phyloP scores from a whole-genome alignment of 2,329 filamentous ascomycete genomes.

The Trichophaea hybrida region DNA sequence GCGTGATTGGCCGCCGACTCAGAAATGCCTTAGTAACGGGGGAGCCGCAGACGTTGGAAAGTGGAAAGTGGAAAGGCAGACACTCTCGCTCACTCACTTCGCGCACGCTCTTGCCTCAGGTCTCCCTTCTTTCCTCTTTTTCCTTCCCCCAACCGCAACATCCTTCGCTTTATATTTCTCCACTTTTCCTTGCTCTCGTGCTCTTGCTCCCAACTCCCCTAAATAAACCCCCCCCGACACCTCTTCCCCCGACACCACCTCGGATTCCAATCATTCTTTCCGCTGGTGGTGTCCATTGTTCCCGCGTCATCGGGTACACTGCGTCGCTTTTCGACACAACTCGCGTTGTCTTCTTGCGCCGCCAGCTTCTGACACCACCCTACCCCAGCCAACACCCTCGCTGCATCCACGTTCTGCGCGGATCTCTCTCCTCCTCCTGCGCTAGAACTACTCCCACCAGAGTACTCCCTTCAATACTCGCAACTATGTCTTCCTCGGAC shows the following conservation, averaged over 20 bases:
- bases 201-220: background rate
- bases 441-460: background rate
- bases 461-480: background rate
- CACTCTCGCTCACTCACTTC: background rate
- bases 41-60: no score
- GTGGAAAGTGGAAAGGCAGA: no score
- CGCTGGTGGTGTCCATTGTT: background rate
- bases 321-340: slow-evolving; percentile 1
- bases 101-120: background rate
- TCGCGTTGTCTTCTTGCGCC: background rate
- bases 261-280: background rate
- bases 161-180: background rate
- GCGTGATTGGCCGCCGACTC: background rate
- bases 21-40: no score
- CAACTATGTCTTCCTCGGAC: slow-evolving; percentile 52
- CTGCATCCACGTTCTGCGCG: background rate
- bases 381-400: background rate
- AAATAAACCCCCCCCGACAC: background rate
- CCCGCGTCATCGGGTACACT: background rate
- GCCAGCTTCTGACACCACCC: background rate
- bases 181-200: background rate
- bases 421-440: background rate
- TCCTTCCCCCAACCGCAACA: background rate
- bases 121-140: background rate
- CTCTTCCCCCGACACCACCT: background rate